Conservation (phyloP, 345 rosid species). For the Gossypium raimondii region DNA sequence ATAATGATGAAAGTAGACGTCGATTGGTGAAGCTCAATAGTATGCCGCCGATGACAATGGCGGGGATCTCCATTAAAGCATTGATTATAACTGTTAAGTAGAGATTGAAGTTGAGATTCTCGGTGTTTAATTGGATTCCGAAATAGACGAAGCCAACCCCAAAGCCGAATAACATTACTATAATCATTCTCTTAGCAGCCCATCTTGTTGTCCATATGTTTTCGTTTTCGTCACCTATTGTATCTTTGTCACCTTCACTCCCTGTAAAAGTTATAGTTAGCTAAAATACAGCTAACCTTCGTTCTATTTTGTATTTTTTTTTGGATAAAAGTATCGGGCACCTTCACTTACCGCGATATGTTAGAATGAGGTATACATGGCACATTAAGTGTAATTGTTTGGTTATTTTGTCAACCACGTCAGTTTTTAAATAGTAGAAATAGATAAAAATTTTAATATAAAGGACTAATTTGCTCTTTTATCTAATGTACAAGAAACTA, state of each 20-base stretch:
- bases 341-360: no score
- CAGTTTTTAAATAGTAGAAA: no score
- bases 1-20: conserved; percentile 43
- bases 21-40: conserved; percentile 49
- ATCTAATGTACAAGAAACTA: no score
- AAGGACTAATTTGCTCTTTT: no score
- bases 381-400: no score
- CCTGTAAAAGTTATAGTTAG: background rate
- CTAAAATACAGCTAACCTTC: no score
- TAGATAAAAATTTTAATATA: no score
- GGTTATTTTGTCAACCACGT: no score
- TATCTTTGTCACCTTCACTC: background rate
- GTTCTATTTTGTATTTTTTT: no score
- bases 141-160: conserved; percentile 69
- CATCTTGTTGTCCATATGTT: conserved; percentile 55
- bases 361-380: no score
- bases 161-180: conserved; percentile 55
- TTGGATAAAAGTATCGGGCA: no score
- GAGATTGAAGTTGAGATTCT: conserved; percentile 62
- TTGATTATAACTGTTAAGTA: conserved; percentile 55
- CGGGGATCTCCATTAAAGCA: conserved; percentile 73
- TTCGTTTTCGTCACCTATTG: conserved; percentile 16
- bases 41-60: conserved; percentile 46
- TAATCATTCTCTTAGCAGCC: conserved; percentile 53
- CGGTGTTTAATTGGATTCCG: conserved; percentile 66